Conservation (phyloP, 306 rosid species). For the Lathyrus sativus region DNA sequence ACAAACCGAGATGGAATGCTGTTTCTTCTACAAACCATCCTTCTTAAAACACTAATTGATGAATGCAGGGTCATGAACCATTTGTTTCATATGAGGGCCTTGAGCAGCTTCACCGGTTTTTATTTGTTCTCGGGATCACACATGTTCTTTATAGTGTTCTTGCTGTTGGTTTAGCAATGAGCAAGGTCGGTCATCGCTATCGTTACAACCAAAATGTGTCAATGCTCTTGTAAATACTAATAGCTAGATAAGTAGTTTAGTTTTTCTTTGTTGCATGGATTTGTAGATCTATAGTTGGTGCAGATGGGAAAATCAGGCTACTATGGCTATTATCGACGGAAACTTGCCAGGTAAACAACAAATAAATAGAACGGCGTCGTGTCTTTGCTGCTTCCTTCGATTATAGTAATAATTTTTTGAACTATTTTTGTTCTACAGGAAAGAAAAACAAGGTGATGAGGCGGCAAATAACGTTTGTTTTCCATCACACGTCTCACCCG, state of each 20-base stretch:
- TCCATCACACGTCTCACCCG: slow-evolving; percentile 93
- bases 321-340: slow-evolving; percentile 45
- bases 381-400: slow-evolving; percentile 8
- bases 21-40: slow-evolving; percentile 1
- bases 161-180: slow-evolving; percentile 94
- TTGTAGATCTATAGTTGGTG: slow-evolving; percentile 93
- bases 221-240: neutral
- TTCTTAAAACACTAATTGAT: slow-evolving; percentile 28
- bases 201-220: neutral
- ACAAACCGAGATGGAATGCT: slow-evolving; percentile 13
- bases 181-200: slow-evolving; percentile 60
- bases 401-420: slow-evolving; percentile 1
- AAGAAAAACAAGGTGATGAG: slow-evolving; percentile 79
- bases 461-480: slow-evolving; percentile 87
- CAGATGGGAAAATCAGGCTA: slow-evolving; percentile 85
- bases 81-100: slow-evolving; percentile 96
- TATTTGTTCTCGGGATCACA: slow-evolving; percentile 92
- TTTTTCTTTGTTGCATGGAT: slow-evolving; percentile 29
- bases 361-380: slow-evolving; percentile 8
- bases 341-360: slow-evolving; percentile 62
- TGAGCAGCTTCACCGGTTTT: slow-evolving; percentile 91
- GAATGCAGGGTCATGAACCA: slow-evolving; percentile 86
- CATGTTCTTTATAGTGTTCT: slow-evolving; percentile 90
- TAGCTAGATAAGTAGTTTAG: neutral
- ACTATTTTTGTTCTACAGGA: slow-evolving; percentile 44